phyloP scores from a whole-genome alignment of 768 basidiomycete genomes.

The Boletellus ananas region DNA sequence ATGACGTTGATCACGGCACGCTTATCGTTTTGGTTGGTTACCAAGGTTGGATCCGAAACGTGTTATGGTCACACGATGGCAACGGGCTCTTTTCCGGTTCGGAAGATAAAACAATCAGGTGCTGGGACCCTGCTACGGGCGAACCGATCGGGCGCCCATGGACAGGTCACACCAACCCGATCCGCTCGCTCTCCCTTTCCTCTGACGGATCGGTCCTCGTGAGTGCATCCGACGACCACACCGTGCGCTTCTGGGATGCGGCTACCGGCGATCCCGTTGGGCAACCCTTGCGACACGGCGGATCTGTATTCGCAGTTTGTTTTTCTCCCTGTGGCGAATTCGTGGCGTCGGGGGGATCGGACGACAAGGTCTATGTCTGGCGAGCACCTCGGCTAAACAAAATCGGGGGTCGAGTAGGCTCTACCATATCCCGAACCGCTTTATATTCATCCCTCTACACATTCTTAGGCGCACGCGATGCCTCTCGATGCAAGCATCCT shows the following conservation, averaged over 20 bases:
- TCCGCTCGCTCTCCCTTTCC: not conserved
- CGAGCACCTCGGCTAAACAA: not conserved
- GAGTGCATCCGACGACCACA: slow-evolving; percentile 1
- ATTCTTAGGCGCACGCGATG: not conserved
- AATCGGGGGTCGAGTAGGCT: not conserved
- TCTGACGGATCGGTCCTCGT: slow-evolving; percentile 1
- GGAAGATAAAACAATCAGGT: not conserved
- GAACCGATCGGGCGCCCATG: not conserved
- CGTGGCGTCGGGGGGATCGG: not conserved
- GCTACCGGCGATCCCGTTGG: not conserved
- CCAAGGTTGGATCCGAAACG: not conserved
- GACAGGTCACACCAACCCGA: slow-evolving; percentile 11
- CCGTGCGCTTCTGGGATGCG: slow-evolving; percentile 6
- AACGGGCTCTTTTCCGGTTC: slow-evolving; percentile 1
- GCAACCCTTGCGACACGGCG: not conserved
- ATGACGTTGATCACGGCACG: not conserved
- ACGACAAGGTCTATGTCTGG: not conserved
- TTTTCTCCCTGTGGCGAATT: slow-evolving; percentile 2
- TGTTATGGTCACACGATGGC: slow-evolving; percentile 8
- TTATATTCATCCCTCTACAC: not conserved
- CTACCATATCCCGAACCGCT: not conserved
- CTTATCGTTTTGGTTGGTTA: not conserved
- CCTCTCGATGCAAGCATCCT: not conserved
- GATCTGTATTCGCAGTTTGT: accelerated
- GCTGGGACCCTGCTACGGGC: not conserved